phyloP scores from a whole-genome alignment of 441 rosid species.

The Mallotus japonicus region DNA sequence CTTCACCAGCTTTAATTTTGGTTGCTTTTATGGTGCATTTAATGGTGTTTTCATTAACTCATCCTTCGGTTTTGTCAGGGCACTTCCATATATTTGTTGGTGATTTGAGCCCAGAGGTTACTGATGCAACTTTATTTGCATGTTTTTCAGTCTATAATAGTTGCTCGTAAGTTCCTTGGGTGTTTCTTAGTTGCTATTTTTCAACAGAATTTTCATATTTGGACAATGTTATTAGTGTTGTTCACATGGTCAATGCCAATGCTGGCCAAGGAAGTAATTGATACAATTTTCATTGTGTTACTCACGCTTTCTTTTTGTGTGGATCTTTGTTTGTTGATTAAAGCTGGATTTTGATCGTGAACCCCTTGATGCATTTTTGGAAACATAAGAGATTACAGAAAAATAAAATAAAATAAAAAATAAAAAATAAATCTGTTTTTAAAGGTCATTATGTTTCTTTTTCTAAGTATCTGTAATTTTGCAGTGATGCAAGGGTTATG shows the following conservation, averaged over 20 bases:
- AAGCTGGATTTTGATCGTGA: neutral
- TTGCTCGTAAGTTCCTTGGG: conserved; percentile 69
- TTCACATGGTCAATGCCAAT: neutral
- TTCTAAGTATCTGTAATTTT: conserved; percentile 13
- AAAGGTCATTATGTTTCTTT: neutral
- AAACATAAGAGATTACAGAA: neutral
- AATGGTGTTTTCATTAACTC: conserved; percentile 14
- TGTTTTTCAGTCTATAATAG: conserved; percentile 77
- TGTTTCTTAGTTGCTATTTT: neutral
- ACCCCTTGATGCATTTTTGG: neutral
- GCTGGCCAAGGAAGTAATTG: neutral
- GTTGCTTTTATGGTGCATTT: neutral
- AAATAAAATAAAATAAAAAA: too few species aligned
- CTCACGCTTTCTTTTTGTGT: neutral
- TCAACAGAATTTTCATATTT: neutral
- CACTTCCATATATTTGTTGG: conserved; percentile 89
- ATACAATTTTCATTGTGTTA: neutral
- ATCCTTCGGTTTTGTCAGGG: conserved; percentile 37
- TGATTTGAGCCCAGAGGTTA: conserved; percentile 91
- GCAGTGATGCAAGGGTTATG: conserved; percentile 89
- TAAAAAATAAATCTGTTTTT: neutral
- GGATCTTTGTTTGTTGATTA: neutral
- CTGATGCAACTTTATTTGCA: conserved; percentile 76
- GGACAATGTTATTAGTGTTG: neutral
- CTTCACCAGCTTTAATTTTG: neutral